phyloP scores from a whole-genome alignment of 257 asterid species.

The Solanum infundibuliforme region DNA sequence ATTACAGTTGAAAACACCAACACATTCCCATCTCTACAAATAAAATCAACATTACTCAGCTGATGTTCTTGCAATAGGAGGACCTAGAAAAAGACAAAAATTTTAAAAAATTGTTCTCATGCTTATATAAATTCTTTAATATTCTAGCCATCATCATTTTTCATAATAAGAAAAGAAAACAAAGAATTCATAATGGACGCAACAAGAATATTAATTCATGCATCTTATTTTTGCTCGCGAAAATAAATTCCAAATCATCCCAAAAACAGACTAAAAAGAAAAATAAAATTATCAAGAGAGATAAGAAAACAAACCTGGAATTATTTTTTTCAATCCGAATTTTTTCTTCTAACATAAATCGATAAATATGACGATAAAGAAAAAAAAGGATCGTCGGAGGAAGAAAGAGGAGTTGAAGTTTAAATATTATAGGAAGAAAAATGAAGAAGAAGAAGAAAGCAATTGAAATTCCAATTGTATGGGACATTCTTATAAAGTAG shows the following conservation, averaged over 20 bases:
- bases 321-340: background rate
- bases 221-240: background rate
- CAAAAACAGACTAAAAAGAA: too few relatives aligned
- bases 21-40: too few relatives aligned
- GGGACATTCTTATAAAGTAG: background rate
- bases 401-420: background rate
- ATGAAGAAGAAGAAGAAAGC: background rate
- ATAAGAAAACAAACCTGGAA: background rate
- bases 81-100: background rate
- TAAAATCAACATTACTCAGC: background rate
- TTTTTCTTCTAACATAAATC: background rate
- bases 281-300: background rate
- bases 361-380: background rate
- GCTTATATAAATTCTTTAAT: background rate
- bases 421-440: background rate
- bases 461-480: background rate
- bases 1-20: too few relatives aligned
- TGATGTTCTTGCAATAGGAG: background rate
- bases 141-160: background rate
- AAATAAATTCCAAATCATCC: background rate
- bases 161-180: background rate
- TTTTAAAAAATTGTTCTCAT: background rate
- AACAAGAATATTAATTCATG: background rate
- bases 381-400: too few relatives aligned
- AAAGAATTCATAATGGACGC: background rate